Base-by-base conservation (phyloP, 345 rosid species). In the Lepidium aucheri region DNA sequence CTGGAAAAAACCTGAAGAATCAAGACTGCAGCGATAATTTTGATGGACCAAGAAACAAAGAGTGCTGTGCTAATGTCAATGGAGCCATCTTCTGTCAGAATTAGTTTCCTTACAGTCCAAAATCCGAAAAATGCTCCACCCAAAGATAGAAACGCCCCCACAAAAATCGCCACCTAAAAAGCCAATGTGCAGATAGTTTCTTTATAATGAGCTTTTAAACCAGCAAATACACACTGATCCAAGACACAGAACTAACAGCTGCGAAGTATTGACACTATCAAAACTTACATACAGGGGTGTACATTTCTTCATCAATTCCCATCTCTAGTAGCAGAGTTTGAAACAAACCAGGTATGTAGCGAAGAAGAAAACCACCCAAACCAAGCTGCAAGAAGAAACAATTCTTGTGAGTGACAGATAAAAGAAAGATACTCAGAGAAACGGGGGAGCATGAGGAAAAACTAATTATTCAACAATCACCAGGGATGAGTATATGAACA, bases 281-380 rank as follows among this genome's bases (percentile, higher is more conserved):
- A 68, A 83, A 93, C 87, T 86, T 86, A 84, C 98, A 82, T 92
- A 92, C 99, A 88, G 99, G 99, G 75, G 86, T 84, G 81, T 88
- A 85, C 96, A 90, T 85, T 76, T 90, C 98, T 86, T 93, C 97
- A 13, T 79, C 80, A 74, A 93, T 80, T 67, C 99, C 96, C 74
- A 88, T 74, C 81, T 88, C 99, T 18, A 57, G 72, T 54, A 93
- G 89, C 33, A 88, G 16, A n/a, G 82, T 75, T 30, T 35, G 84
- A 66, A 86, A 56, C 64, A 90, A 66, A 39, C 84, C 70, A 26
- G 97, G 97, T 68, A 93, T 46, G 75, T 84, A 88, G 60, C 84
- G 83, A 41, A 93, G 85, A 67, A 93, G 80, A 78, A 90, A 88
- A 57, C 96, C 79, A 56, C 99, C 99, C 74, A 93, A 49, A 44